These are phyloP conservation scores for Naganishia albida DNA, from an alignment of 1,284 basidiomycete genomes.

Conservation along the genomic window DNA sequence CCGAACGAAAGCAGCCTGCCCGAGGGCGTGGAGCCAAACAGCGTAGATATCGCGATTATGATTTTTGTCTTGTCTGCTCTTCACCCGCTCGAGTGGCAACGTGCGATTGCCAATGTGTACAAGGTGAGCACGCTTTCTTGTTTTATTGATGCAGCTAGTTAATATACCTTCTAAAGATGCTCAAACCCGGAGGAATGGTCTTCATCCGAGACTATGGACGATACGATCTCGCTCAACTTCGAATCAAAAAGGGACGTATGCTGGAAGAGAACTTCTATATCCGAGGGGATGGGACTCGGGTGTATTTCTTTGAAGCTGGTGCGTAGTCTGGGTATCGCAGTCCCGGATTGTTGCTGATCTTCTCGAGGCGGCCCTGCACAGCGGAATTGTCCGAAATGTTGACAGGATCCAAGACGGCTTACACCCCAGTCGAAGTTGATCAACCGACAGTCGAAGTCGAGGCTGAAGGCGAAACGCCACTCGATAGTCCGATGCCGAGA, in stretches of 20 bases:
- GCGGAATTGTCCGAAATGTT: constrained; percentile 81
- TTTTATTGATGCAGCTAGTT: neutral
- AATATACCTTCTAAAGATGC: constrained; percentile 59
- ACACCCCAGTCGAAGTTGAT: constrained; percentile 45
- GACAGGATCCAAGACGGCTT: constrained; percentile 59
- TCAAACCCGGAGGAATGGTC: constrained; percentile 84
- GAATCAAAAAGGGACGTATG: constrained; percentile 85
- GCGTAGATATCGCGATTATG: constrained; percentile 84
- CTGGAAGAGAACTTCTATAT: constrained; percentile 93
- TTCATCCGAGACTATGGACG: constrained; percentile 93
- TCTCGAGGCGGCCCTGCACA: constrained; percentile 46
- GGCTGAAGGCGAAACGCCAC: constrained; percentile 12
- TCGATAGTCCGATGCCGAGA: constrained; percentile 26
- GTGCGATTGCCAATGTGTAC: constrained; percentile 80
- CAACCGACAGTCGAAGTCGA: constrained; percentile 36
- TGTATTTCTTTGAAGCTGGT: constrained; percentile 92
- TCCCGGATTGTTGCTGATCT: neutral
- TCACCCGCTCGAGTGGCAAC: constrained; percentile 88
- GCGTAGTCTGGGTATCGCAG: constrained; percentile 36
- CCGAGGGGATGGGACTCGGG: constrained; percentile 92
- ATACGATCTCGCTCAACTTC: constrained; percentile 87
- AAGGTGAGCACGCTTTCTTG: constrained; percentile 56
- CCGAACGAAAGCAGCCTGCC: constrained; percentile 59
- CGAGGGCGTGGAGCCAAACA: constrained; percentile 63
- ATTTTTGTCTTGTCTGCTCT: constrained; percentile 94